Evolutionary conservation across 495 filamentous ascomycete genomes (phyloP).

Genomic region (Penicillium subrubescens): DNA sequence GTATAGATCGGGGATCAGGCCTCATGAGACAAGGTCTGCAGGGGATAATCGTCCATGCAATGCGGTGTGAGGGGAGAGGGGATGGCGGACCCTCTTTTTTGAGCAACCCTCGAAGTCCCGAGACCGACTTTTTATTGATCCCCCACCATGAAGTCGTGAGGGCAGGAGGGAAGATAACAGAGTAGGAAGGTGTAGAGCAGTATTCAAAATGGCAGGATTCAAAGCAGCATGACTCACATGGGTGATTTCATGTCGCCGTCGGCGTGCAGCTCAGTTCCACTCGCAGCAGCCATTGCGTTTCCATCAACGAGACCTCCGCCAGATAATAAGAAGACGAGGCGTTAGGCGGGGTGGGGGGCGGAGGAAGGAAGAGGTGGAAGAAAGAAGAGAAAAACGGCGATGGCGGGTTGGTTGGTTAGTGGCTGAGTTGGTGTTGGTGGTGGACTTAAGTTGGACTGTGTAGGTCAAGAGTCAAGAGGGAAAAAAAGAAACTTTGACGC

Average conservation of each 20-base stretch:
- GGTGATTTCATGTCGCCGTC: conserved; percentile 57
- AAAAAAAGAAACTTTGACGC: conserved; percentile 30
- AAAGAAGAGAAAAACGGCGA: conserved; percentile 9
- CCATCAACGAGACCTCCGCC: conserved; percentile 39
- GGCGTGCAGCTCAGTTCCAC: conserved; percentile 51
- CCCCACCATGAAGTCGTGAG: neutral
- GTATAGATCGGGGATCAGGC: neutral
- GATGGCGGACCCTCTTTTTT: conserved; percentile 19
- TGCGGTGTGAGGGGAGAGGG: conserved; percentile 24
- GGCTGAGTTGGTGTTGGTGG: neutral
- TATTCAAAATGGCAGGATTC: neutral
- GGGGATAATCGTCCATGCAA: conserved; percentile 19
- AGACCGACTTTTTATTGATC: neutral
- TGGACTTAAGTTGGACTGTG: neutral
- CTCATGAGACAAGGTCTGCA: conserved; percentile 8
- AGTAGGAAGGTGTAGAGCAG: neutral
- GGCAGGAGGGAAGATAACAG: neutral
- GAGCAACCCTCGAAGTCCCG: conserved; percentile 4
- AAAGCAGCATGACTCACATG: conserved; percentile 29
- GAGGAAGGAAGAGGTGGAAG: conserved; percentile 7
- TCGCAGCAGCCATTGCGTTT: conserved; percentile 51
- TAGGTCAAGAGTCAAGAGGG: neutral
- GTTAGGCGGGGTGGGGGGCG: conserved; percentile 10
- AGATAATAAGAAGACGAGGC: conserved; percentile 4
- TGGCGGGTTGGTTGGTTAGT: neutral